Conservation (phyloP, 345 rosid species). For the Acer campestre region DNA sequence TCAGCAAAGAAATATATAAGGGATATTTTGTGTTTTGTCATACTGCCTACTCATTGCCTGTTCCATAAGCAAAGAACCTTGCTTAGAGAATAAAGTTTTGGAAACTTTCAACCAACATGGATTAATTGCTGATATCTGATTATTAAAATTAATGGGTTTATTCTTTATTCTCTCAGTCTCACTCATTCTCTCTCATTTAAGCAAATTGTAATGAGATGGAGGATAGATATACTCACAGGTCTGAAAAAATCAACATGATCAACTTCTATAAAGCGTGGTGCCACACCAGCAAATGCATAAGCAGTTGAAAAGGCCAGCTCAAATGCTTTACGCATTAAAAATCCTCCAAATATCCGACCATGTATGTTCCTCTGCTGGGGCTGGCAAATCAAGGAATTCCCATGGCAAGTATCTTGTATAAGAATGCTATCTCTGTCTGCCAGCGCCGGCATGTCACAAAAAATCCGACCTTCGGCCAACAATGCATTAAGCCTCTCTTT, state of each 20-base stretch:
- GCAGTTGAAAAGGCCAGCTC: constrained; percentile 83
- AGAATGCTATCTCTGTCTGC: constrained; percentile 91
- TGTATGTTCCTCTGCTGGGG: constrained; percentile 88
- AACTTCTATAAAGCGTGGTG: constrained; percentile 79
- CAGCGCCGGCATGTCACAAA: constrained; percentile 91
- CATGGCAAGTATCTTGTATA: constrained; percentile 61
- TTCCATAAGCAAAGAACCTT: neutral
- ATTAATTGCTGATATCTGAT: neutral
- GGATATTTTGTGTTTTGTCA: neutral
- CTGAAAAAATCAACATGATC: constrained; percentile 84
- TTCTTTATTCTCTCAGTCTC: neutral
- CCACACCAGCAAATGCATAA: constrained; percentile 82
- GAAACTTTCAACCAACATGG: neutral
- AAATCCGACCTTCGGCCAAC: constrained; percentile 78
- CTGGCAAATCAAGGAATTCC: constrained; percentile 79
- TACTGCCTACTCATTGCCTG: neutral
- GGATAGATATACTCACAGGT: constrained; percentile 57
- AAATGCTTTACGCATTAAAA: constrained; percentile 85
- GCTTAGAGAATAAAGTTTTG: neutral
- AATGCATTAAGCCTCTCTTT: constrained; percentile 55
- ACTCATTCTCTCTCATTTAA: neutral
- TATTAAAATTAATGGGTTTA: neutral
- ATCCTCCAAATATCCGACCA: constrained; percentile 89
- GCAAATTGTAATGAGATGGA: neutral
- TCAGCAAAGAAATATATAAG: neutral